These are phyloP conservation scores for Aspergillus nidulans DNA, from an alignment of 495 filamentous ascomycete species.

Conservation along the genomic window DNA sequence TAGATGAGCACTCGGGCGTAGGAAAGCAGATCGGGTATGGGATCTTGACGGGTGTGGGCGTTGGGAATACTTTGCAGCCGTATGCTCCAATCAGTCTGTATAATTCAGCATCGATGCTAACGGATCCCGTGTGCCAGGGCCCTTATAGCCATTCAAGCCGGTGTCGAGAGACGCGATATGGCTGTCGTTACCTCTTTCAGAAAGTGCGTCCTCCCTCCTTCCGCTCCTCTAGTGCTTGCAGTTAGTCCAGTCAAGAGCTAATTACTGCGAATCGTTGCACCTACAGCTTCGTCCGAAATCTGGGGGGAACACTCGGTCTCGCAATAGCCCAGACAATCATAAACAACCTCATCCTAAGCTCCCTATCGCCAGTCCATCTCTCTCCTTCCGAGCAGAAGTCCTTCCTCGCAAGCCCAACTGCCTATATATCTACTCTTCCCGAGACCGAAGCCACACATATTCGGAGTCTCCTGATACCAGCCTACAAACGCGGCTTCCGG, in stretches of 20 bases:
- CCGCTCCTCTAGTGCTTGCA: background rate
- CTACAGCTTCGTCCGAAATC: slow-evolving; percentile 46
- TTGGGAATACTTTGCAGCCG: slow-evolving; percentile 53
- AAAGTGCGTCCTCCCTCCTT: slow-evolving; percentile 32
- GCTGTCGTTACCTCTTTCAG: slow-evolving; percentile 51
- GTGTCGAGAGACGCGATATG: slow-evolving; percentile 50
- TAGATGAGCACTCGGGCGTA: slow-evolving; percentile 43
- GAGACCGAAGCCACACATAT: slow-evolving; percentile 30
- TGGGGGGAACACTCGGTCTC: slow-evolving; percentile 51
- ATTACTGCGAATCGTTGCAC: too few relatives aligned
- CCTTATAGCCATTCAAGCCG: slow-evolving; percentile 50
- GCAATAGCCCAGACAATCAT: slow-evolving; percentile 50
- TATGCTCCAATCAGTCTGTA: slow-evolving; percentile 12
- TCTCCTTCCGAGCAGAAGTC: slow-evolving; percentile 21
- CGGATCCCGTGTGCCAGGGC: slow-evolving; percentile 11
- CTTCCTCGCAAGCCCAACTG: slow-evolving; percentile 30
- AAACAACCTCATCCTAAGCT: slow-evolving; percentile 40
- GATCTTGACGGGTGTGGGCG: slow-evolving; percentile 47
- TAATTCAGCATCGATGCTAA: background rate
- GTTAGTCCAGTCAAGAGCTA: too few relatives aligned
- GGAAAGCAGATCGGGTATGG: slow-evolving; percentile 53
- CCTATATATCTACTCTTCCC: slow-evolving; percentile 27
- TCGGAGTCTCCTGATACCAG: slow-evolving; percentile 37
- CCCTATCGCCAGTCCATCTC: slow-evolving; percentile 31
- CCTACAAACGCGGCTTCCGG: slow-evolving; percentile 46